A percentile compares a stretch with the other conserved stretches of the same genome.
Conservation (phyloP, 108 stramenopile genomes). For the Heterococcus sp. region DNA sequence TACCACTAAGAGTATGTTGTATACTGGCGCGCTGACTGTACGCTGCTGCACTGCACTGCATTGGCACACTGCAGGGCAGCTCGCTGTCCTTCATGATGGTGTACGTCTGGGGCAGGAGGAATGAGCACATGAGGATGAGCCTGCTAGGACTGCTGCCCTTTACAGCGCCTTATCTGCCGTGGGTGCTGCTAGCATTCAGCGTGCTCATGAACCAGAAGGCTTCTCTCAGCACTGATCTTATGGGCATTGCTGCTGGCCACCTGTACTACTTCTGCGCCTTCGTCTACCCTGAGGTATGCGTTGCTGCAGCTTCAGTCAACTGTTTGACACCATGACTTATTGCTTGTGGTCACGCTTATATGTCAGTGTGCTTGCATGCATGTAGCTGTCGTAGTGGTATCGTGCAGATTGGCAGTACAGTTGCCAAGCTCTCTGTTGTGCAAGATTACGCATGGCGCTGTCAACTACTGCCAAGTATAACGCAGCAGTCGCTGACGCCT, state of each 20-base stretch:
- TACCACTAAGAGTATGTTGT: no score
- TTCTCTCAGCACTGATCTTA: constrained; percentile 67
- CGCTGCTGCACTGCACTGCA: constrained; percentile 76
- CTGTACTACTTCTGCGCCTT: constrained; percentile 93
- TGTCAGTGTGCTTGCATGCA: no score
- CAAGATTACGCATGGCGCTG: no score
- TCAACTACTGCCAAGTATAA: no score
- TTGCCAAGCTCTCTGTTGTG: no score
- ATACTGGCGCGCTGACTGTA: no score
- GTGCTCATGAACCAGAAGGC: constrained; percentile 74
- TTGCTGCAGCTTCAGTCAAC: not conserved
- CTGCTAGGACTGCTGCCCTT: constrained; percentile 90
- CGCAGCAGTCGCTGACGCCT: no score
- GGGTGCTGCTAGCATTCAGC: constrained; percentile 87
- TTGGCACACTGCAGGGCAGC: no score
- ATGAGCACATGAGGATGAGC: constrained; percentile 74
- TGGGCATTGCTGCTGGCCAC: constrained; percentile 95
- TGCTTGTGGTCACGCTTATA: no score
- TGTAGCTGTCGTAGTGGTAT: no score
- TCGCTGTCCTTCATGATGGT: constrained; percentile 97
- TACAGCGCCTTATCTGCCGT: constrained; percentile 90
- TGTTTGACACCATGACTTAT: not conserved
- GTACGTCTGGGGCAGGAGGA: constrained; percentile 79
- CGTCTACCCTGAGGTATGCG: constrained; percentile 78
- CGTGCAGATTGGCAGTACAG: no score